Evolutionary conservation across 495 filamentous ascomycete genomes (phyloP).

Genomic region (Penicillium waksmanii): DNA sequence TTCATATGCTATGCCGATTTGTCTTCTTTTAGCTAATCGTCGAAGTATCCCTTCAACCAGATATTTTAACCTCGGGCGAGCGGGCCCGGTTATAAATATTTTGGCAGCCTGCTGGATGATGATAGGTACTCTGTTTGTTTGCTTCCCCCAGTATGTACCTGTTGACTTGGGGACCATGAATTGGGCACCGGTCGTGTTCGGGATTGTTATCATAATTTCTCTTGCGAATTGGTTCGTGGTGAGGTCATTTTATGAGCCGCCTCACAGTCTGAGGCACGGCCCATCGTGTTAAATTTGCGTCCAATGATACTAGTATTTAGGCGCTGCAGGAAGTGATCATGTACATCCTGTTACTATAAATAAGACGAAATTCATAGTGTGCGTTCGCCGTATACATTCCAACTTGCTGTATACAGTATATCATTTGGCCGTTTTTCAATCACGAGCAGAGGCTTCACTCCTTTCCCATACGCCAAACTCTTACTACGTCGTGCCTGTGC

Average conservation of each 20-base stretch:
- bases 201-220: background rate
- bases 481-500: background rate
- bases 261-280: background rate
- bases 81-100: conserved; percentile 32
- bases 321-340: background rate
- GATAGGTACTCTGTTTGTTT: conserved; percentile 29
- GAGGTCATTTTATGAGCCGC: conserved; percentile 1
- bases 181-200: conserved; percentile 23
- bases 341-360: background rate
- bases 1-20: conserved; percentile 10
- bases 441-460: background rate
- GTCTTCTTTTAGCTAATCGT: conserved; percentile 1
- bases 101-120: conserved; percentile 28
- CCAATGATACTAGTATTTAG: background rate
- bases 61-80: conserved; percentile 8
- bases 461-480: background rate
- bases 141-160: conserved; percentile 31
- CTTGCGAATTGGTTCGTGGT: conserved; percentile 1
- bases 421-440: background rate
- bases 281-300: background rate
- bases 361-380: background rate
- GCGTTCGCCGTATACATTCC: background rate
- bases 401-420: background rate
- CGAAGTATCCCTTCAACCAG: background rate
- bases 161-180: conserved; percentile 50